Conservation (phyloP, 164 flowering plant species). For the Vitis rupestris region DNA sequence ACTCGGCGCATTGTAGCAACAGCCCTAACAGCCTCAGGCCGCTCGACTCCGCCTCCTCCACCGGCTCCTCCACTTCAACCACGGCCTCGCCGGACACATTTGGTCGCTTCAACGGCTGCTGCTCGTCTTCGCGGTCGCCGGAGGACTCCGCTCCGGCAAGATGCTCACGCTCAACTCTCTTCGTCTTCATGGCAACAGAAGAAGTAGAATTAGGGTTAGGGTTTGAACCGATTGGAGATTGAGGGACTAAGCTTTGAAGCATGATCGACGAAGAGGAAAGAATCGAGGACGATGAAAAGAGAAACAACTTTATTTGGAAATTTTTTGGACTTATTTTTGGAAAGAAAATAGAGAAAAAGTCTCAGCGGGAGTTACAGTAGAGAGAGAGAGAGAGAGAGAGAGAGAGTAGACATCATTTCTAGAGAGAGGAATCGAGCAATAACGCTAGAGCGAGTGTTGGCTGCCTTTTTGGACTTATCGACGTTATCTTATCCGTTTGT, state of each 20-base stretch:
- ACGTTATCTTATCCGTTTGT: too few species aligned
- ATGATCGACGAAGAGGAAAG: constrained; percentile 21
- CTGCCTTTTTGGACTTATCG: too few species aligned
- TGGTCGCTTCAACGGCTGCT: constrained; percentile 11
- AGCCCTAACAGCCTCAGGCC: constrained; percentile 64
- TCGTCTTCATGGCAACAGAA: constrained; percentile 34
- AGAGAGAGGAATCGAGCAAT: too few species aligned
- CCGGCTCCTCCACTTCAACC: constrained; percentile 5
- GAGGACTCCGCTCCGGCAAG: constrained; percentile 9
- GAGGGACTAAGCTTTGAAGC: constrained; percentile 43
- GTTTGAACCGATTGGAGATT: constrained; percentile 20
- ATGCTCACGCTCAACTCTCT: constrained; percentile 29
- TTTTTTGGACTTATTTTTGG: constrained; percentile 1
- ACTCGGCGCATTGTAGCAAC: constrained; percentile 85
- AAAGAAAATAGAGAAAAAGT: constrained; percentile 18
- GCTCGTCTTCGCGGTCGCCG: constrained; percentile 6
- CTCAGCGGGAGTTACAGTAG: not conserved
- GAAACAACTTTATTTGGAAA: constrained; percentile 15
- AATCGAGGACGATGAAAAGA: constrained; percentile 13
- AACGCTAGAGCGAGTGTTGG: too few species aligned
- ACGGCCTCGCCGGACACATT: constrained; percentile 8
- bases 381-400: not conserved
- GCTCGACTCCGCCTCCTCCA: constrained; percentile 24
- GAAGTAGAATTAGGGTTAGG: constrained; percentile 10
- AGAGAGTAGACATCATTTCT: too few species aligned